Base-by-base conservation (phyloP, 352 stramenopile genomes). In the Globisporangium takayamanum region DNA sequence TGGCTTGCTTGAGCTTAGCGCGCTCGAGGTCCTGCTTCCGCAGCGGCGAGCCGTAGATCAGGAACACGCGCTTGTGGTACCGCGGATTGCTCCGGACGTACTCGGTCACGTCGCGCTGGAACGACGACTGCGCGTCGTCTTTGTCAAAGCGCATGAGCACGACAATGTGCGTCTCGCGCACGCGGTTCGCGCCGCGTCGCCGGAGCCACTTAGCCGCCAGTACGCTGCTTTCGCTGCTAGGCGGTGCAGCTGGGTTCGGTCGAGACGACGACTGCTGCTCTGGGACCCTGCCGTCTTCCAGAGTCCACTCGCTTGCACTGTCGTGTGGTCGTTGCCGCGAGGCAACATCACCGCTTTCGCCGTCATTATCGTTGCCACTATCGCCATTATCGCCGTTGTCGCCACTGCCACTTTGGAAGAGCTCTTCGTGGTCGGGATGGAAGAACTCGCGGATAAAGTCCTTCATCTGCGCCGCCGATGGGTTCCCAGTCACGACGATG, bases 361-460 rank as follows among this genome's bases (percentile, higher is more conserved):
- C 22, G 28, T 54, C 26, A 1, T 36, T 33, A 6, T 61, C 44
- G 8, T 70, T 61, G 10, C 46, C 56, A 20, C 73, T 66, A 4
- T 56, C 58, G n/a, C 66, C 53, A 18, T 33, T 57, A 7, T 58
- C 63, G 4, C 60, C 52, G 48, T 68, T 41, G 0, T 57, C 33
- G 16, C 55, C 58, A 1, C 36, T 64, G 42, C 26, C 36, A 8
- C 44, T 41, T 30, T 76, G 61, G 26, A 79, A 78, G 12, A 68
- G 53, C 11, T 66, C 72, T 18, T 92, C 76, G 50, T 95, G 86
- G 39, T 95, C 84, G 2, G 84, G 82, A 45, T 95, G 86, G 63
- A 95, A 95, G 66, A 95, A 94, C 57, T 95, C 86, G 55, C 82
- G 84, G 22, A 95, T 89, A 53, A 95, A 94, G 30, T 95, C 86